Percentiles rank a stretch among this genome's conserved stretches.
These are phyloP conservation scores for Candida easanensis DNA, from an alignment of 805 yeast species.

Conservation along the genomic window DNA sequence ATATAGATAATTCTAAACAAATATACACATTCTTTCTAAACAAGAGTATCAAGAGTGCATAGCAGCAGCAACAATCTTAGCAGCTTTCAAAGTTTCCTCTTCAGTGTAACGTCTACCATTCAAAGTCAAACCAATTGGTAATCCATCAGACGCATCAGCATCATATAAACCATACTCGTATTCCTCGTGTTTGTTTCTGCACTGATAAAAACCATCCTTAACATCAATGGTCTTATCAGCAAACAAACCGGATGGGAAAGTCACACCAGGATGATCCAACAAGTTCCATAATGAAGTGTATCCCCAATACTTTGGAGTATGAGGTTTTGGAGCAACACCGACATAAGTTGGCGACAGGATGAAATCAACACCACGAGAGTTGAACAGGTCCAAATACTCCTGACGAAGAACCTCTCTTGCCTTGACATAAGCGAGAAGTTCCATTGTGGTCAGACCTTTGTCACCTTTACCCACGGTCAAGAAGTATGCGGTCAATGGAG, in stretches of 20 bases:
- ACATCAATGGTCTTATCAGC: constrained; percentile 44
- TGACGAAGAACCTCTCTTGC: constrained; percentile 60
- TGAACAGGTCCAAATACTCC: constrained; percentile 51
- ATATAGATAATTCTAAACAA: too few species aligned
- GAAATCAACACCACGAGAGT: constrained; percentile 56
- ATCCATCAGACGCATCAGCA: constrained; percentile 50
- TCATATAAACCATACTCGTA: constrained; percentile 25
- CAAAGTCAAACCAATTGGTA: constrained; percentile 48
- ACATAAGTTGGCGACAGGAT: constrained; percentile 65
- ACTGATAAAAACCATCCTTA: constrained; percentile 32
- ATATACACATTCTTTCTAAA: neutral
- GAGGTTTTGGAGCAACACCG: constrained; percentile 69
- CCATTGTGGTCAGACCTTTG: constrained; percentile 41
- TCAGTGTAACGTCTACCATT: constrained; percentile 49
- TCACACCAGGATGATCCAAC: constrained; percentile 65
- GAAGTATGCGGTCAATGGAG: constrained; percentile 63
- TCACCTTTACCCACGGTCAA: constrained; percentile 59
- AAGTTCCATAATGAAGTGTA: constrained; percentile 74
- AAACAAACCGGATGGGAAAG: constrained; percentile 49
- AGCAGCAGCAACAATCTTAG: constrained; percentile 7
- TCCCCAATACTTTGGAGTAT: constrained; percentile 69
- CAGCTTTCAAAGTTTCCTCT: constrained; percentile 34
- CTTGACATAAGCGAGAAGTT: constrained; percentile 52
- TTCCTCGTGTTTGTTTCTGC: constrained; percentile 31
- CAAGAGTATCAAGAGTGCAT: neutral